A percentile compares a stretch with the other conserved stretches of the same genome.
phyloP scores from a whole-genome alignment of 345 rosid species.

The Dimocarpus longan region DNA sequence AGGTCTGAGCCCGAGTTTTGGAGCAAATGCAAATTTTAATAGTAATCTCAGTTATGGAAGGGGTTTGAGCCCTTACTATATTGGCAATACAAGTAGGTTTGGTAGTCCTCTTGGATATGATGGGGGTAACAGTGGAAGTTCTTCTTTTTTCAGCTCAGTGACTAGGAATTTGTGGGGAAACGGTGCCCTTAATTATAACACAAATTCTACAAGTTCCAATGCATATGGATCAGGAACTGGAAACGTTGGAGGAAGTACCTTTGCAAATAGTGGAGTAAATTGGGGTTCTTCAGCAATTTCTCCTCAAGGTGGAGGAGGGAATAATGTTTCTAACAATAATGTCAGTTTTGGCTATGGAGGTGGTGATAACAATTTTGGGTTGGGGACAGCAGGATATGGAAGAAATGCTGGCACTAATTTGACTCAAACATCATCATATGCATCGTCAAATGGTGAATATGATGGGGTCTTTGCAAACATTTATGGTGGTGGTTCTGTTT shows the following conservation, averaged over 20 bases:
- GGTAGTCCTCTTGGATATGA: slow-evolving; percentile 58
- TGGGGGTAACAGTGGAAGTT: slow-evolving; percentile 65
- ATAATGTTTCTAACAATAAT: slow-evolving; percentile 40
- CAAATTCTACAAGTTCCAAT: slow-evolving; percentile 44
- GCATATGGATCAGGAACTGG: slow-evolving; percentile 60
- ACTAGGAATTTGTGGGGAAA: slow-evolving; percentile 72
- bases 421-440: slow-evolving; percentile 46
- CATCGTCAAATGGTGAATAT: slow-evolving; percentile 55
- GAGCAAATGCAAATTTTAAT: slow-evolving; percentile 52
- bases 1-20: slow-evolving; percentile 50
- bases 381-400: slow-evolving; percentile 54
- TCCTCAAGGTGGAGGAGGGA: slow-evolving; percentile 60
- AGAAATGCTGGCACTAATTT: slow-evolving; percentile 50
- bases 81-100: slow-evolving; percentile 59
- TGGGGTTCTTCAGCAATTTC: slow-evolving; percentile 60
- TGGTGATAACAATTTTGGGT: slow-evolving; percentile 51
- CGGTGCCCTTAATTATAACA: slow-evolving; percentile 53
- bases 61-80: slow-evolving; percentile 64
- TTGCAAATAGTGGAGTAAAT: slow-evolving; percentile 46
- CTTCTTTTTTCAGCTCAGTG: slow-evolving; percentile 71
- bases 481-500: slow-evolving; percentile 52
- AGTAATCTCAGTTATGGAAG: slow-evolving; percentile 58
- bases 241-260: slow-evolving; percentile 48
- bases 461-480: slow-evolving; percentile 56
- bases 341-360: slow-evolving; percentile 57